Evolutionary conservation across 2,329 filamentous ascomycete species (phyloP).

Genomic region (Acrocalymma vagum): DNA sequence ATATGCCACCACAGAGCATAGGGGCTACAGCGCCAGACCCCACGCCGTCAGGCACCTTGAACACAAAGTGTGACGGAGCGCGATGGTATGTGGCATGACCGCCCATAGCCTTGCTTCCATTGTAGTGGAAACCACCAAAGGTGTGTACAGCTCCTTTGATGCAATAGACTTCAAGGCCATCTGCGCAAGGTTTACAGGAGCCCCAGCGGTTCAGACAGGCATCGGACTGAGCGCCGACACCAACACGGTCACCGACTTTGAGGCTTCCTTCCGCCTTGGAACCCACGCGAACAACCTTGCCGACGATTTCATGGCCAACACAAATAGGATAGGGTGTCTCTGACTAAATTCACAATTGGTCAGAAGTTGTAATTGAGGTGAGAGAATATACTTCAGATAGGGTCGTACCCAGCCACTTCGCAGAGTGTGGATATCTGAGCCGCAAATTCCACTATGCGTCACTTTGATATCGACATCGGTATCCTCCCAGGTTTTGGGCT

Average conservation of each 20-base stretch:
- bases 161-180: conserved; percentile 59
- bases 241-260: conserved; percentile 68
- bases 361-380: too few relatives aligned
- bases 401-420: conserved; percentile 47
- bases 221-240: conserved; percentile 58
- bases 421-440: conserved; percentile 44
- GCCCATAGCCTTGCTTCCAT: conserved; percentile 70
- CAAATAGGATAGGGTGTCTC: conserved; percentile 50
- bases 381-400: conserved; percentile 26
- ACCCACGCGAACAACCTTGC: conserved; percentile 48
- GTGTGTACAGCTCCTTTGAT: conserved; percentile 50
- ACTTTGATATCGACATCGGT: conserved; percentile 64
- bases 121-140: conserved; percentile 59
- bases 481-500: conserved; percentile 65
- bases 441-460: conserved; percentile 51
- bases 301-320: conserved; percentile 53
- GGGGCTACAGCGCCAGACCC: conserved; percentile 69
- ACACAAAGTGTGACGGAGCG: conserved; percentile 76
- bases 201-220: conserved; percentile 55
- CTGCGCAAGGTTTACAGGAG: conserved; percentile 56
- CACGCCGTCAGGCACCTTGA: conserved; percentile 79
- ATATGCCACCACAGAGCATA: conserved; percentile 85
- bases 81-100: conserved; percentile 73
- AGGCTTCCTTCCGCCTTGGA: conserved; percentile 57
- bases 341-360: neutral